Conservation (phyloP, 2,329 filamentous ascomycete species). For the Alternaria brassicicola region DNA sequence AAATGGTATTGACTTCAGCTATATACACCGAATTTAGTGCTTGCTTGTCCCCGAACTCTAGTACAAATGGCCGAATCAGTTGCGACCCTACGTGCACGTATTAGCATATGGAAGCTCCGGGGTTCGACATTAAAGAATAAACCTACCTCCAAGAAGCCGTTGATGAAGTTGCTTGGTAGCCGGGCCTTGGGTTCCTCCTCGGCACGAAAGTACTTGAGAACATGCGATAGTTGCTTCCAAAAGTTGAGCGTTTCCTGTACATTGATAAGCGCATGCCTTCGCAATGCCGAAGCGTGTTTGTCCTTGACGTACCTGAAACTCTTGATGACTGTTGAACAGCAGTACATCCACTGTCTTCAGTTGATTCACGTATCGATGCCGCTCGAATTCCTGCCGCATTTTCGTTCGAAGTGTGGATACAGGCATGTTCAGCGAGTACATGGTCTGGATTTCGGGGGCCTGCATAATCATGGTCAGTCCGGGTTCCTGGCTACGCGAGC, state of each 20-base stretch:
- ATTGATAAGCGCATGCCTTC: conserved; percentile 1
- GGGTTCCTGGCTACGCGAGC: background rate
- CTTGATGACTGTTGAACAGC: conserved; percentile 86
- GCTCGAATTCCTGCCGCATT: conserved; percentile 95
- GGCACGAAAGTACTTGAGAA: conserved; percentile 95
- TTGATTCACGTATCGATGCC: conserved; percentile 91
- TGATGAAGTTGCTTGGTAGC: conserved; percentile 89
- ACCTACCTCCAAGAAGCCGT: conserved; percentile 89
- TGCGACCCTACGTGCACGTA: conserved; percentile 43
- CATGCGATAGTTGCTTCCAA: conserved; percentile 96
- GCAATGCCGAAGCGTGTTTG: background rate
- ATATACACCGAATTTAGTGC: conserved; percentile 40
- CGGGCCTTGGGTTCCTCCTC: conserved; percentile 79
- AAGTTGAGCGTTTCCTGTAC: conserved; percentile 94
- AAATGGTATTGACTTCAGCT: conserved; percentile 46
- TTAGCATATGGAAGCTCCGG: conserved; percentile 4
- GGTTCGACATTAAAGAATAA: background rate
- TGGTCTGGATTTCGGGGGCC: conserved; percentile 95
- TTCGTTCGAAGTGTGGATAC: conserved; percentile 88
- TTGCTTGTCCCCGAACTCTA: conserved; percentile 15
- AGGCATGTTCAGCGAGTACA: conserved; percentile 93
- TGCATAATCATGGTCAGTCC: conserved; percentile 50
- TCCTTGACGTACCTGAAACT: conserved; percentile 76
- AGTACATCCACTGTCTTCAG: conserved; percentile 86
- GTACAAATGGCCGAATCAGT: conserved; percentile 30